Evolutionary conservation across 306 rosid species (phyloP).

Genomic region (Quillaja saponaria): DNA sequence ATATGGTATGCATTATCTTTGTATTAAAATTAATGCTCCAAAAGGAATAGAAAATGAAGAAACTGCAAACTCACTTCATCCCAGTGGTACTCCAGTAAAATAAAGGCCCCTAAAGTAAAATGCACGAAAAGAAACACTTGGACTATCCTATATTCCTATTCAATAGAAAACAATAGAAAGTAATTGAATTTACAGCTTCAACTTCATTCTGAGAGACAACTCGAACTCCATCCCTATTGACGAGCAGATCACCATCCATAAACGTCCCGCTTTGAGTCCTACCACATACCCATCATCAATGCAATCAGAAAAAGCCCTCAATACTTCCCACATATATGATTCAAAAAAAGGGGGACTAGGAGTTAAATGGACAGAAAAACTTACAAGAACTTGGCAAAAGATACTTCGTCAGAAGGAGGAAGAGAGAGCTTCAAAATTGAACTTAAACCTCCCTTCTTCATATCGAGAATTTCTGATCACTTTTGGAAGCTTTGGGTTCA

Average conservation of each 20-base stretch:
- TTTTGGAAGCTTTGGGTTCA: no score
- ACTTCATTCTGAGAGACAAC: conserved; percentile 72
- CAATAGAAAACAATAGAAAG: background rate
- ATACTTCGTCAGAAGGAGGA: conserved; percentile 66
- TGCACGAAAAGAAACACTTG: background rate
- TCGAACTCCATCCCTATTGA: conserved; percentile 89
- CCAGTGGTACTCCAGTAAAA: background rate
- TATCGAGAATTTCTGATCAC: background rate
- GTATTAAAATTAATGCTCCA: no score
- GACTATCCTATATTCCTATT: conserved; percentile 1
- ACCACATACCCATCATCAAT: conserved; percentile 27
- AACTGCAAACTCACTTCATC: no score
- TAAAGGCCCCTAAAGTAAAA: no score
- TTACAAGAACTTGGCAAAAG: conserved; percentile 75
- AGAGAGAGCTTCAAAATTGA: conserved; percentile 68
- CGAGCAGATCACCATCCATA: conserved; percentile 93
- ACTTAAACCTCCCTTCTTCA: conserved; percentile 69
- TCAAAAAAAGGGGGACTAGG: background rate
- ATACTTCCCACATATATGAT: conserved; percentile 22
- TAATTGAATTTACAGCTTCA: conserved; percentile 59
- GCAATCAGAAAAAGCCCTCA: conserved; percentile 30
- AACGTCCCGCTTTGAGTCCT: conserved; percentile 96
- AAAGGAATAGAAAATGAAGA: no score
- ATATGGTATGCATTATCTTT: no score
- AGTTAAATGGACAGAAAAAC: conserved; percentile 25